phyloP scores from a whole-genome alignment of 768 basidiomycete species.

The Mycena sanguinolenta region DNA sequence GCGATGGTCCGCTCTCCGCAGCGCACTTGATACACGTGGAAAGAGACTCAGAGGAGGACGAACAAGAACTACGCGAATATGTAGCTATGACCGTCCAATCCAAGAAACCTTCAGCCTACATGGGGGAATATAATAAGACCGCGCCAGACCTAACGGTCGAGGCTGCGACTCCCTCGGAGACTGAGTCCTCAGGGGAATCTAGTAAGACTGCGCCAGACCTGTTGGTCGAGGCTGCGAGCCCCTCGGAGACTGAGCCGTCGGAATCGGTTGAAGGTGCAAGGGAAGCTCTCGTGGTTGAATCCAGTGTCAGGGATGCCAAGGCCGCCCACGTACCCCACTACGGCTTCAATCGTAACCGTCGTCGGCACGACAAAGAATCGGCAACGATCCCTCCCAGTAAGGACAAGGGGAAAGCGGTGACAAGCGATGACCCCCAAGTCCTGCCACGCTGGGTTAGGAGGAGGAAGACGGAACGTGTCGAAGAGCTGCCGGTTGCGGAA shows the following conservation, averaged over 20 bases:
- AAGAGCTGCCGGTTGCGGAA: conserved; percentile 2
- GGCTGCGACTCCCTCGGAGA: too few relatives aligned
- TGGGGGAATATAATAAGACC: too few relatives aligned
- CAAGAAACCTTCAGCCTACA: not conserved
- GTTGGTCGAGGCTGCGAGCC: too few relatives aligned
- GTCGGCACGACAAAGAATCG: not conserved
- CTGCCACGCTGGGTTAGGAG: not conserved
- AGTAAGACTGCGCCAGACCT: too few relatives aligned
- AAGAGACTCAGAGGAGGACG: not conserved
- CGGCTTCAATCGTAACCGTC: not conserved
- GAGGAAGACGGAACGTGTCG: not conserved
- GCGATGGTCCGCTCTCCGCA: not conserved
- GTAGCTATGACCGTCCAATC: conserved; percentile 36
- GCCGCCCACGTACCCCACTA: not conserved
- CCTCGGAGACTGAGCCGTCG: too few relatives aligned
- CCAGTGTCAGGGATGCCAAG: not conserved
- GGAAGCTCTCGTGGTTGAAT: not conserved
- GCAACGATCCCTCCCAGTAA: not conserved
- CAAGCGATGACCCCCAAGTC: not conserved
- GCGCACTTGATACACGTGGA: not conserved
- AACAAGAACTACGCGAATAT: conserved; percentile 21
- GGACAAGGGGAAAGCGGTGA: conserved; percentile 13
- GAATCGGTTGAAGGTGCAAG: not conserved
- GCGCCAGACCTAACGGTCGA: too few relatives aligned
- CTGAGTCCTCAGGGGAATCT: too few relatives aligned